These are phyloP conservation scores for Penicillium bovifimosum DNA, from an alignment of 495 filamentous ascomycete species.

Conservation along the genomic window DNA sequence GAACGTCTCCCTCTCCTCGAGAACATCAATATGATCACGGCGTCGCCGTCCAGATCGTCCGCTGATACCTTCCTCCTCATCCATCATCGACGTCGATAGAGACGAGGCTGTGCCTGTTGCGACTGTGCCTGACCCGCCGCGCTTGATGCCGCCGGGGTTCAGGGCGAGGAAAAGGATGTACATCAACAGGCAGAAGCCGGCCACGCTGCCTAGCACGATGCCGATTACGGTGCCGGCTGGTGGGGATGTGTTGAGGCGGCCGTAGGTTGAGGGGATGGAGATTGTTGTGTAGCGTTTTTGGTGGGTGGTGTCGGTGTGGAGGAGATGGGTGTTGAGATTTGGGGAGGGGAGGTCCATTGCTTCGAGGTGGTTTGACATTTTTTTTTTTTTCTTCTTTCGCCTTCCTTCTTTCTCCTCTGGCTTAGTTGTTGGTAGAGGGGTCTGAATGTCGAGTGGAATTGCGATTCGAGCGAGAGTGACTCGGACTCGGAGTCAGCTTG, in stretches of 20 bases:
- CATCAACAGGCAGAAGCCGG: conserved; percentile 72
- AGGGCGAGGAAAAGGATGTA: conserved; percentile 69
- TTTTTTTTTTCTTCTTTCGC: neutral
- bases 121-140: conserved; percentile 7
- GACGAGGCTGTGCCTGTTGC: conserved; percentile 1
- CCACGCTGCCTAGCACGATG: conserved; percentile 77
- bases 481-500: neutral
- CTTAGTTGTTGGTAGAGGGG: no score
- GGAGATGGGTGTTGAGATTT: neutral
- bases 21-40: conserved; percentile 19
- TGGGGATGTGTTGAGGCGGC: conserved; percentile 52
- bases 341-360: neutral
- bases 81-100: conserved; percentile 6
- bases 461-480: neutral
- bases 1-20: conserved; percentile 19
- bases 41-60: neutral
- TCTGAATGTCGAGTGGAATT: neutral
- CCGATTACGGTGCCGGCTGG: conserved; percentile 70
- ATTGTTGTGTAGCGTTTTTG: conserved; percentile 31
- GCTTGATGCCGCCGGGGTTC: conserved; percentile 36
- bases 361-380: neutral
- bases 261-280: conserved; percentile 67
- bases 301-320: conserved; percentile 2
- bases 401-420: no score
- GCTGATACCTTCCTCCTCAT: conserved; percentile 30